phyloP scores from a whole-genome alignment of 306 rosid genomes.

The Pyrus communis region DNA sequence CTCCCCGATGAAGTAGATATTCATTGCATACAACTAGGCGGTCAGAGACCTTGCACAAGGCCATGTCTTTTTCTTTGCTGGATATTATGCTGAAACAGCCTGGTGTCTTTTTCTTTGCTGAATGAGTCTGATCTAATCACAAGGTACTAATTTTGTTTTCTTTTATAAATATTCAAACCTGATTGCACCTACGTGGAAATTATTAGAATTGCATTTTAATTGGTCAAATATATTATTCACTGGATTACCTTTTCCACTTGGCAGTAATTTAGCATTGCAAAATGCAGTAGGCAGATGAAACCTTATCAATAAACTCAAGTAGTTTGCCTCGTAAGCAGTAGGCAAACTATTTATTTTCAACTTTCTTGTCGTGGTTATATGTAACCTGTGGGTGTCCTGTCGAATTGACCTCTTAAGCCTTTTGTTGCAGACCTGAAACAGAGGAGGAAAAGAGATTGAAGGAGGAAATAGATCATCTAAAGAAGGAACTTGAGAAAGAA shows the following conservation, averaged over 20 bases:
- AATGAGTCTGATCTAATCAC: neutral
- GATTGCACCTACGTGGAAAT: neutral
- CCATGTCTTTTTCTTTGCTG: neutral
- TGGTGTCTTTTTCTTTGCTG: neutral
- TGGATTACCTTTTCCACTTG: neutral
- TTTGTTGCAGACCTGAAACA: constrained; percentile 68
- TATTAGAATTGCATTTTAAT: neutral
- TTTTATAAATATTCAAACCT: neutral
- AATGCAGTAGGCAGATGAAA: neutral
- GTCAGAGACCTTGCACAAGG: neutral
- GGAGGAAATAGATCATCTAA: constrained; percentile 68
- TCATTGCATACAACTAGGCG: neutral
- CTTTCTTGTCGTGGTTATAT: neutral
- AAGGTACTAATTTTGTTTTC: neutral
- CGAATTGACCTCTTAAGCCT: constrained; percentile 19
- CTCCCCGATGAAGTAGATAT: neutral
- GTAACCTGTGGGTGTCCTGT: neutral
- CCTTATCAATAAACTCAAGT: neutral
- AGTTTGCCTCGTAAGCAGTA: neutral
- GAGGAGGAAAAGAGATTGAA: constrained; percentile 63
- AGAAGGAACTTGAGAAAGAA: constrained; percentile 55
- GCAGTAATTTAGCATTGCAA: neutral
- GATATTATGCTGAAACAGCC: neutral
- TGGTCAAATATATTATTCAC: neutral
- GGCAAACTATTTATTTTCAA: neutral